Base-by-base conservation (phyloP, 495 filamentous ascomycete genomes). In the Penicillium fimorum region DNA sequence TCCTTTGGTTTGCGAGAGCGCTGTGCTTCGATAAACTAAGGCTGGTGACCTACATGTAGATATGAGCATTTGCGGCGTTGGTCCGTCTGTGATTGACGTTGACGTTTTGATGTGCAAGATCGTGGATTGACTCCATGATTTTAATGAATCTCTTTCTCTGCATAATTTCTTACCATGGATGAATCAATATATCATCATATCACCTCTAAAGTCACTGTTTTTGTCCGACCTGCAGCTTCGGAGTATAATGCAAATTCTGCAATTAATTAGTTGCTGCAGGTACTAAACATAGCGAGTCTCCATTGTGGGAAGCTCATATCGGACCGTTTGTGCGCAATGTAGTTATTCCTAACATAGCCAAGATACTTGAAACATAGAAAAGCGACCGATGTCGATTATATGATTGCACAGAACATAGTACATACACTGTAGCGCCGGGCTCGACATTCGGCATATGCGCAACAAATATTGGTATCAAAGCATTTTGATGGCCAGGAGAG, bases 41-140 rank as follows among this genome's bases (percentile, higher is more conserved):
- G 66, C 61, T 66, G 66, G 72, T 63, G 69, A 71, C 56, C 62
- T 69, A 65, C 63, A 74, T 76, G 74, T 76, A 76, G 74, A 76
- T 75, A 75, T 72, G 72, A 75, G 74, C 74, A 76, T 76, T 64
- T 66, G 67, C 57, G 74, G 74, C 70, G 74, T 74, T 74, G 56
- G 62, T 58, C 47, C 53, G 61, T 69, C 43, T 52, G 48, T 63
- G 66, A 55, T 60, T 66, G 56, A 53, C 57, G 53, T 50, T 67
- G 56, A 53, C 57, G 53, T 50, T 67, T 63, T 58, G 46, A 47
- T 52, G 42, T 62, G 62, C 42, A 30, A 45, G 52, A 22, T 54
- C 42, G 54, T 61, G 45, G 55, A 61, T 55, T 38, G 52, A 53
- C 52, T 63, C 53, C 56, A 55, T 54, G 52, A 58, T 27, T 37